Evolutionary conservation across 345 rosid genomes (phyloP).

Genomic region (Syzygium grande): DNA sequence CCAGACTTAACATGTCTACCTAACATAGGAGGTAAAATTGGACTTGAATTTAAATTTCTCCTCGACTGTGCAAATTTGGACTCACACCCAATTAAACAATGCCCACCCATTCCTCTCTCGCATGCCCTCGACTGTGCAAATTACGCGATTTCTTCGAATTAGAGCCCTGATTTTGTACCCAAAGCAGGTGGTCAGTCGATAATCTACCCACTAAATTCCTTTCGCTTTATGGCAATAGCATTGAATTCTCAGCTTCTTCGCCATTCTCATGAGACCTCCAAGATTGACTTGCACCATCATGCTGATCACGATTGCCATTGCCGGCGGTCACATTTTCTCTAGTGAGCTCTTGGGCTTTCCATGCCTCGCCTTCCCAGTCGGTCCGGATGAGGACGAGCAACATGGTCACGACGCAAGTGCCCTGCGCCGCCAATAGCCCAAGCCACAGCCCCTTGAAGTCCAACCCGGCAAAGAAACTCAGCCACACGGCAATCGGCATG

Average conservation of each 20-base stretch:
- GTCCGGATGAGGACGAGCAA: conserved; percentile 45
- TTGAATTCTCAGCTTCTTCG: background rate
- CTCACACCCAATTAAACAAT: background rate
- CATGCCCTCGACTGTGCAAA: background rate
- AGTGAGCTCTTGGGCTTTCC: conserved; percentile 43
- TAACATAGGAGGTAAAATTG: background rate
- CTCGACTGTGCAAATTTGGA: background rate
- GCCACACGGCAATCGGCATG: conserved; percentile 73
- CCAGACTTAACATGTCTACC: background rate
- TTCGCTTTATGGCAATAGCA: background rate
- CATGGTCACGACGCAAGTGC: conserved; percentile 59
- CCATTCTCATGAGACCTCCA: background rate
- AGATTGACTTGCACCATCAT: background rate
- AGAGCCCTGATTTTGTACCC: background rate
- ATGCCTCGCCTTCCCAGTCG: conserved; percentile 58
- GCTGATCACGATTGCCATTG: background rate
- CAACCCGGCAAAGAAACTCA: conserved; percentile 43
- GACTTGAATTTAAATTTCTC: background rate
- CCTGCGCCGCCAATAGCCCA: conserved; percentile 85
- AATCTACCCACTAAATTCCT: background rate
- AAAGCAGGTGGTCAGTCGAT: background rate
- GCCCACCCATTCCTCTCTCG: background rate
- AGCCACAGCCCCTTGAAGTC: conserved; percentile 82
- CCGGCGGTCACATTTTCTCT: background rate
- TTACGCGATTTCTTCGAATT: too few species aligned